These are phyloP conservation scores for Debaryomyces hansenii DNA, from an alignment of 805 yeast species.

Conservation along the genomic window DNA sequence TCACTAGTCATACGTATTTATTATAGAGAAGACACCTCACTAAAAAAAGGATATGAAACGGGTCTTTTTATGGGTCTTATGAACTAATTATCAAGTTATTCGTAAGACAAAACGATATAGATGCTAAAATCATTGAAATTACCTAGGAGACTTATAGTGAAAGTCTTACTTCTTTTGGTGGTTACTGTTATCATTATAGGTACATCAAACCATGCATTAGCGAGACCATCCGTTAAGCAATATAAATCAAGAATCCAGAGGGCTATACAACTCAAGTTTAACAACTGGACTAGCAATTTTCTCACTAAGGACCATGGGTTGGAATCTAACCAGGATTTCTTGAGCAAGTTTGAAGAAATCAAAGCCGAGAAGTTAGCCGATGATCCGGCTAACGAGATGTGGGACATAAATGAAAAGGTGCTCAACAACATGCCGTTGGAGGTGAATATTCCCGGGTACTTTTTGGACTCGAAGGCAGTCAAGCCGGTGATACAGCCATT, in stretches of 20 bases:
- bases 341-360: constrained; percentile 7
- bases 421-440: constrained; percentile 10
- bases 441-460: constrained; percentile 18
- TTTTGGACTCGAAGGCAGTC: neutral
- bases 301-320: constrained; percentile 16
- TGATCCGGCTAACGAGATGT: constrained; percentile 18
- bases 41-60: no score
- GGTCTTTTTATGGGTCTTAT: no score
- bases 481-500: constrained; percentile 23
- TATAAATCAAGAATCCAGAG: constrained; percentile 14
- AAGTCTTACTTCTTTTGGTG: constrained; percentile 9
- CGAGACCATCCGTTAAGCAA: constrained; percentile 9
- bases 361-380: constrained; percentile 10
- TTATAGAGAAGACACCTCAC: neutral
- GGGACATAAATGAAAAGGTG: constrained; percentile 18
- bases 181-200: constrained; percentile 6
- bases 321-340: constrained; percentile 14
- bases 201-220: constrained; percentile 4
- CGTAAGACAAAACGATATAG: neutral
- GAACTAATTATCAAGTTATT: no score
- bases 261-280: constrained; percentile 15
- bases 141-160: constrained; percentile 9
- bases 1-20: neutral
- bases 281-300: constrained; percentile 16
- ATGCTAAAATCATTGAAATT: constrained; percentile 8